These are phyloP conservation scores for Pseudogymnoascus sp. DNA, from an alignment of 2,329 filamentous ascomycete genomes.

Conservation along the genomic window DNA sequence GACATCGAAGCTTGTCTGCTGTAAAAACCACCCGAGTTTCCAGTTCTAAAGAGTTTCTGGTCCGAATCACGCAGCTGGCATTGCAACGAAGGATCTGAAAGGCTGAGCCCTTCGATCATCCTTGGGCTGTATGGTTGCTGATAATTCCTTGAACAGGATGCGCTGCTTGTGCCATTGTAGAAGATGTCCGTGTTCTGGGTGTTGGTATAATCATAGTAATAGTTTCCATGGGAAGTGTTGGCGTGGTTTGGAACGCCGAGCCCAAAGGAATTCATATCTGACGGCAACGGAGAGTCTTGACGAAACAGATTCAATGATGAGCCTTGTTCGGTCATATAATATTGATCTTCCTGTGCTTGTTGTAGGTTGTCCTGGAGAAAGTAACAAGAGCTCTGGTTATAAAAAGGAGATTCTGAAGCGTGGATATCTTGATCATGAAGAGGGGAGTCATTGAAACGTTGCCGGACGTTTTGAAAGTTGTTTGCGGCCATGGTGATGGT, in stretches of 20 bases:
- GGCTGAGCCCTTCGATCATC: not conserved
- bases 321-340: not conserved
- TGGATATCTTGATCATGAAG: not conserved
- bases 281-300: not conserved
- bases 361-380: slow-evolving; percentile 1
- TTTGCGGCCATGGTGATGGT: slow-evolving; percentile 6
- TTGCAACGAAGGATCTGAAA: slow-evolving; percentile 1
- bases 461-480: not conserved
- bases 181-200: not conserved
- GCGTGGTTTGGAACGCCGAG: not conserved
- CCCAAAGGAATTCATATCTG: slow-evolving; percentile 1
- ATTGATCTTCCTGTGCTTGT: not conserved
- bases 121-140: slow-evolving; percentile 5
- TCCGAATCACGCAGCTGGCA: not conserved
- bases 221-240: not conserved
- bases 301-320: not conserved
- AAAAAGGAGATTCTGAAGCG: not conserved
- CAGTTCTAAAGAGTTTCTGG: not conserved
- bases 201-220: not conserved
- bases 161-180: not conserved
- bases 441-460: slow-evolving; percentile 8
- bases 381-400: not conserved
- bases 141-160: not conserved
- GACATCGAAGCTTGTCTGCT: slow-evolving; percentile 5
- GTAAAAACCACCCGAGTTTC: not conserved